Conservation (phyloP, 2,329 filamentous ascomycete species). For the Aspergillus sclerotialis region DNA sequence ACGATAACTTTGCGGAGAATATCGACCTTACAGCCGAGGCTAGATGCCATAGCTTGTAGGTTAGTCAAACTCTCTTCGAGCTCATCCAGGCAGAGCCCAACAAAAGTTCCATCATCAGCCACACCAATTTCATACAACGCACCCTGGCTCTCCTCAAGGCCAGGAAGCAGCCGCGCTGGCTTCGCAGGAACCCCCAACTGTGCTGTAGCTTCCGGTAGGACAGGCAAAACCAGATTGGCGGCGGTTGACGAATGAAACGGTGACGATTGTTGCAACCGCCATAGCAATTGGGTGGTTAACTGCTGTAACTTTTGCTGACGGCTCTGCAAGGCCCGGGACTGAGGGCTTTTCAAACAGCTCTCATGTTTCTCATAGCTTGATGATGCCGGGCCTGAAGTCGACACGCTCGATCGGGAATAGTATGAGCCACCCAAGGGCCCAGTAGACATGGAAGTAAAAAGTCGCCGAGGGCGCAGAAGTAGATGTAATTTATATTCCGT, state of each 20-base stretch:
- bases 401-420: conserved; percentile 31
- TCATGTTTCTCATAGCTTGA: conserved; percentile 28
- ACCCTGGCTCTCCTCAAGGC: conserved; percentile 85
- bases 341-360: conserved; percentile 28
- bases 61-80: conserved; percentile 85
- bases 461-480: conserved; percentile 68
- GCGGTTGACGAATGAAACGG: conserved; percentile 79
- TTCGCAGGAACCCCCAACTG: conserved; percentile 52
- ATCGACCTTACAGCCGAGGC: conserved; percentile 77
- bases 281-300: conserved; percentile 87
- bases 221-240: conserved; percentile 66
- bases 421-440: conserved; percentile 47
- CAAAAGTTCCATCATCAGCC: conserved; percentile 83
- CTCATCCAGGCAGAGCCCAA: conserved; percentile 83
- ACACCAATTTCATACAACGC: conserved; percentile 96
- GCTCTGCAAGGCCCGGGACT: conserved; percentile 55
- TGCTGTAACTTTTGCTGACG: conserved; percentile 82
- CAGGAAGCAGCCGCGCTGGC: conserved; percentile 55
- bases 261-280: conserved; percentile 91
- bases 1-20: conserved; percentile 76
- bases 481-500: conserved; percentile 96
- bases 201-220: conserved; percentile 57
- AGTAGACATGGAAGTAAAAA: conserved; percentile 67
- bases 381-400: conserved; percentile 15
- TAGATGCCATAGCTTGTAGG: conserved; percentile 83